These are phyloP conservation scores for Stentor roeselii DNA, from an alignment of 73 alveolate species.

Conservation along the genomic window DNA sequence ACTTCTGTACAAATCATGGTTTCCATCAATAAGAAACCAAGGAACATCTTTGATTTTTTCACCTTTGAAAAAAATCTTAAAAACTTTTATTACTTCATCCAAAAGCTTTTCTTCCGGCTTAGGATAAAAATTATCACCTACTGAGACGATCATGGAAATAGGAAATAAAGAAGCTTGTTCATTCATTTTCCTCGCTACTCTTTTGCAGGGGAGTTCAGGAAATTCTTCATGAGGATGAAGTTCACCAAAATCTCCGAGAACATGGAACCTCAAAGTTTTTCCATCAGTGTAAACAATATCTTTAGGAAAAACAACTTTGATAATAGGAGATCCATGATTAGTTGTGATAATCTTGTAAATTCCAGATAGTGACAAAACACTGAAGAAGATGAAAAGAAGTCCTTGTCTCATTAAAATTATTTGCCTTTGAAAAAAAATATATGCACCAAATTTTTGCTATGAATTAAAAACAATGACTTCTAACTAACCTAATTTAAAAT, in stretches of 20 bases:
- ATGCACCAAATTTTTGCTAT: no score
- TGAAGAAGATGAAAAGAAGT: no score
- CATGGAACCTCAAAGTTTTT: not conserved
- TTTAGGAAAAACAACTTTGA: no score
- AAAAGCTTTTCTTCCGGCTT: not conserved
- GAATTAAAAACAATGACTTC: no score
- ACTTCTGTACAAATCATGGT: no score
- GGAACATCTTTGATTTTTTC: not conserved
- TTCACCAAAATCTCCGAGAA: conserved; percentile 16
- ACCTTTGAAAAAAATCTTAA: not conserved
- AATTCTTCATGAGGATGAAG: not conserved
- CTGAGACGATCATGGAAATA: not conserved
- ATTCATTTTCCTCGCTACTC: not conserved
- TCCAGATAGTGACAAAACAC: no score
- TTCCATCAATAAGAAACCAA: not conserved
- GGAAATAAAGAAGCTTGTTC: not conserved
- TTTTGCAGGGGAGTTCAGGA: not conserved
- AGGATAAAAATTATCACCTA: conserved; percentile 2
- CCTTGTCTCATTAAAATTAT: no score
- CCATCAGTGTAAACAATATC: not conserved
- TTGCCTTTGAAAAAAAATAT: no score
- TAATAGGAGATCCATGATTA: no score
- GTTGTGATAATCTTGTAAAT: no score
- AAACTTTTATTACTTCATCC: not conserved
- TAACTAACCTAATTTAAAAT: no score